Evolutionary conservation across 2,329 filamentous ascomycete species (phyloP), one percentile per base, ranked within the genome.

Genomic region (Fusarium albosuccineum): DNA sequence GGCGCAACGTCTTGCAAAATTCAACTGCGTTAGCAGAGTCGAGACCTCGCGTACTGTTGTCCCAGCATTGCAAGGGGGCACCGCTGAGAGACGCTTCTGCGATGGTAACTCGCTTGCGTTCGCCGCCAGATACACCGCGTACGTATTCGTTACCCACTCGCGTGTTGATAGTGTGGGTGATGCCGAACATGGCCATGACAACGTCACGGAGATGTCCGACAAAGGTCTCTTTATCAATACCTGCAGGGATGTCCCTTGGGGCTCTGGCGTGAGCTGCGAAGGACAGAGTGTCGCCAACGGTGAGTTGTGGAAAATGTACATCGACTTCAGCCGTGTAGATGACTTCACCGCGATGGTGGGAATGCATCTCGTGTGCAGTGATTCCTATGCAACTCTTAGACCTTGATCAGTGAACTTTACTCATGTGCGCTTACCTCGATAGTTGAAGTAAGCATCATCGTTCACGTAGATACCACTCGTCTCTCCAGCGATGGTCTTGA

Each of bases 281-380:
- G 53, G 86, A 88, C 14, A 94, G 82, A 0, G 92, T 94, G 70
- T 94, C 89, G 52, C 91, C 91, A 13, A 94, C 91, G 4, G 86
- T 89, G 70, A 94, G 80, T 77, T 89, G 86, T 5, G 91, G 90
- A 72, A 93, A 93, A 77, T 93, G 91, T 3, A 91, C 89, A 74
- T 95, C 92, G 33, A 92, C 90, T 78, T 94, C 92, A 57, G 91
- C 91, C 0, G 91, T 93, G 79, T 94, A 95, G 75, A 95, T 94
- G 59, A 90, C 91, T 78, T 95, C 92, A 57, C 92, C 92, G 17
- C 91, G 88, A 79, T 72, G 70, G 9, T 63, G 60, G 4, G 60
- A 52, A 30, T 72, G 70, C 70, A 72, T 72, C 40, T 71, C 68
- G 6, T 67, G 41, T 10, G 68, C 66, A 7, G 68, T 49, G 27